Conservation (phyloP, 192 early-diverging fungal genomes). For the Coemansia sp. region DNA sequence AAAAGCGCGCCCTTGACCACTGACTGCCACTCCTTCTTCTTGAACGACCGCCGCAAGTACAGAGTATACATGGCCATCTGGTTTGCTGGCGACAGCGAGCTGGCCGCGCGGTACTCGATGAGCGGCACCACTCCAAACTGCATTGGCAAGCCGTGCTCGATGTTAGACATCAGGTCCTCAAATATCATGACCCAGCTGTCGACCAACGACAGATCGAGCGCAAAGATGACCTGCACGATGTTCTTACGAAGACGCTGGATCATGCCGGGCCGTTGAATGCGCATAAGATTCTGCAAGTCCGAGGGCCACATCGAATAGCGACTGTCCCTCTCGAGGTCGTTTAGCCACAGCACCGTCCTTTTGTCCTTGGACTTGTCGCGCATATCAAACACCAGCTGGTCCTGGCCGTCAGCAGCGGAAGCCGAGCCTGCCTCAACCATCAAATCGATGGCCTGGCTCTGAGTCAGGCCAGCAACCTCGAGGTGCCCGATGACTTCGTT, state of each 20-base stretch:
- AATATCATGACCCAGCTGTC: conserved; percentile 60
- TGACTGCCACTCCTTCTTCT: conserved; percentile 35
- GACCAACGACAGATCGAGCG: conserved; percentile 68
- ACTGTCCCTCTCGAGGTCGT: conserved; percentile 85
- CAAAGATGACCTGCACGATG: conserved; percentile 72
- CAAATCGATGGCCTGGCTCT: conserved; percentile 32
- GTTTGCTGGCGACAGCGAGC: conserved; percentile 27
- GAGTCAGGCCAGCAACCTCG: conserved; percentile 43
- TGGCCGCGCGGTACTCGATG: conserved; percentile 32
- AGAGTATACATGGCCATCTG: conserved; percentile 41
- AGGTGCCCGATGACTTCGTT: conserved; percentile 55
- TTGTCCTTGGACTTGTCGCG: conserved; percentile 61
- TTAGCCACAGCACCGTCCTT: conserved; percentile 79
- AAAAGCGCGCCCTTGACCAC: conserved; percentile 35
- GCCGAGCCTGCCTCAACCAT: conserved; percentile 12
- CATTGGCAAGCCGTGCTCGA: conserved; percentile 75
- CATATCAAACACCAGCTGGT: conserved; percentile 72
- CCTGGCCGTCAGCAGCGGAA: background rate
- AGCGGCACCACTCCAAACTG: conserved; percentile 86
- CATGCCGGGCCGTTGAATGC: conserved; percentile 68
- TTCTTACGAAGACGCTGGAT: conserved; percentile 79
- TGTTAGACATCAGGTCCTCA: conserved; percentile 66
- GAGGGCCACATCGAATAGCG: conserved; percentile 74
- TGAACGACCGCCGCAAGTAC: conserved; percentile 46
- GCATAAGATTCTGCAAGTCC: conserved; percentile 59